phyloP scores from a whole-genome alignment of 805 yeast species.

The Saccharomyces paradoxus region DNA sequence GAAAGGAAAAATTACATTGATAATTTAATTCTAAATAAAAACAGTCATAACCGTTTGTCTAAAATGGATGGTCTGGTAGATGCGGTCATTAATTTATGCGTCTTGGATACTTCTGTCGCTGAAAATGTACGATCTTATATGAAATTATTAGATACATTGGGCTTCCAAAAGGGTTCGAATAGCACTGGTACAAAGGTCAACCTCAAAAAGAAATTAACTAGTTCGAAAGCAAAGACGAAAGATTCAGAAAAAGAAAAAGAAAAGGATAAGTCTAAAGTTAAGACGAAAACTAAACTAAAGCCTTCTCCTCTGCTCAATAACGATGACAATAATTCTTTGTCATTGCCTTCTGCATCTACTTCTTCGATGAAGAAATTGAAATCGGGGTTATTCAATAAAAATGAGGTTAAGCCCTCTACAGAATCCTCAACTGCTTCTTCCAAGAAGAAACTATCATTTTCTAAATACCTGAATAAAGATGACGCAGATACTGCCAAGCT shows the following conservation, averaged over 20 bases:
- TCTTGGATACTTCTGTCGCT: conserved; percentile 18
- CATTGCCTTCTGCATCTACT: not conserved
- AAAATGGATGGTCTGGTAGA: conserved; percentile 4
- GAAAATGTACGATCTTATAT: conserved; percentile 22
- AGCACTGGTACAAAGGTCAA: not conserved
- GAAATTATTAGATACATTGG: conserved; percentile 15
- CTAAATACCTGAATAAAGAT: conserved; percentile 28
- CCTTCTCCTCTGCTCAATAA: not conserved
- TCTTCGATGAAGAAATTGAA: not conserved
- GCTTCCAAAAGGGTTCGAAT: conserved; percentile 7
- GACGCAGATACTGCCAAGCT: conserved; percentile 3
- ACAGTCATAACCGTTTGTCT: not conserved
- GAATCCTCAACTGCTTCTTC: conserved; percentile 14
- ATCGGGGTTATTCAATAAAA: not conserved
- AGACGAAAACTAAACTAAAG: not conserved
- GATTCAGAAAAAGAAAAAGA: not conserved
- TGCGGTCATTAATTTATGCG: conserved; percentile 17
- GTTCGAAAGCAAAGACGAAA: not conserved
- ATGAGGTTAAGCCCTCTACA: not conserved
- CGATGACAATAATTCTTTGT: not conserved
- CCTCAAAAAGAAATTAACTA: not conserved
- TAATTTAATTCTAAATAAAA: conserved; percentile 10
- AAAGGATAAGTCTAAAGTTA: not conserved
- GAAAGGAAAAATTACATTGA: conserved; percentile 24
- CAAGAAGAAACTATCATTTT: conserved; percentile 30